Conservation (phyloP, 179 eudicot genomes). For the Vitellaria paradoxa region DNA sequence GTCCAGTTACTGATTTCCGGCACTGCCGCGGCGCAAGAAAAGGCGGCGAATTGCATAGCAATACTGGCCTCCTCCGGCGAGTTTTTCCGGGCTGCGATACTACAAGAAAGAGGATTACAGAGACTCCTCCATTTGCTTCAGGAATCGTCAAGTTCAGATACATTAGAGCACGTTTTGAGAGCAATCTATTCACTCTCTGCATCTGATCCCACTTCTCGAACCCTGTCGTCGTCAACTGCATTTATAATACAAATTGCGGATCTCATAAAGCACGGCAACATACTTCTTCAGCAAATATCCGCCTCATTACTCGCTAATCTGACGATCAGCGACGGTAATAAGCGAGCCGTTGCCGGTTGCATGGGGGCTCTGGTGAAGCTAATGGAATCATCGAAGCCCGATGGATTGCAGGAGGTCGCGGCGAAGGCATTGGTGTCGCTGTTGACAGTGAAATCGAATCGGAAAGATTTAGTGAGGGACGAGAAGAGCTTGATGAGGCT, state of each 20-base stretch:
- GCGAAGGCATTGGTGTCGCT: slow-evolving; percentile 38
- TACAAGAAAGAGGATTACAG: slow-evolving; percentile 43
- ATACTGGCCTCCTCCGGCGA: slow-evolving; percentile 47
- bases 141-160: slow-evolving; percentile 33
- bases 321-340: slow-evolving; percentile 44
- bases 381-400: slow-evolving; percentile 60
- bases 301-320: slow-evolving; percentile 37
- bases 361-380: slow-evolving; percentile 50
- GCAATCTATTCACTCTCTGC: slow-evolving; percentile 48
- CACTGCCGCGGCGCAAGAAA: slow-evolving; percentile 29
- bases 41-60: slow-evolving; percentile 48
- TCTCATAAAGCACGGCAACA: slow-evolving; percentile 42
- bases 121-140: slow-evolving; percentile 38
- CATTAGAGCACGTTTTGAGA: slow-evolving; percentile 48
- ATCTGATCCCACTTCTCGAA: slow-evolving; percentile 21
- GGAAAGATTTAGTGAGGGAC: slow-evolving; percentile 52
- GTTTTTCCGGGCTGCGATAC: slow-evolving; percentile 26
- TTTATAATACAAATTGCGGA: slow-evolving; percentile 42
- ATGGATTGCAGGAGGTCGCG: slow-evolving; percentile 46
- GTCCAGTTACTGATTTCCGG: slow-evolving; percentile 37
- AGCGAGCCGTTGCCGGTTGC: slow-evolving; percentile 43
- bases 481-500: slow-evolving; percentile 60
- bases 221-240: slow-evolving; percentile 32
- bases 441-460: slow-evolving; percentile 40
- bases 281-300: slow-evolving; percentile 39